These are phyloP conservation scores for Hanseniaspora gamundiae DNA, from an alignment of 1,139 yeast species.

Conservation along the genomic window DNA sequence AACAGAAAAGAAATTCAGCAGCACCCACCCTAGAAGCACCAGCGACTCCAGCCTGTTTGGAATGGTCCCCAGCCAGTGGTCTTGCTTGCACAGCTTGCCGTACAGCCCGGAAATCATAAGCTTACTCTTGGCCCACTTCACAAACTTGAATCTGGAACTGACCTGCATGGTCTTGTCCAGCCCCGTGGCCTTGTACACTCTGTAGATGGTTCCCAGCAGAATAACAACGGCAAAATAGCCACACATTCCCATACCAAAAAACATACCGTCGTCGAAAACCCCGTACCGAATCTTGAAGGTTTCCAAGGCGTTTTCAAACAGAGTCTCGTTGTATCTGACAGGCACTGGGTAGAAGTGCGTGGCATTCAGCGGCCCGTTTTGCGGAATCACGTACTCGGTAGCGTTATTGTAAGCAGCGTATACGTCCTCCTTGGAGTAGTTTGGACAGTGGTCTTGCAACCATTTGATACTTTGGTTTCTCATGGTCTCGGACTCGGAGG, in stretches of 20 bases:
- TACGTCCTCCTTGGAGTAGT: conserved; percentile 25
- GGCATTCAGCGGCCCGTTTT: conserved; percentile 21
- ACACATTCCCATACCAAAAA: conserved; percentile 36
- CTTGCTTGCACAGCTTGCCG: conserved; percentile 2
- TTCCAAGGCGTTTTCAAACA: conserved; percentile 27
- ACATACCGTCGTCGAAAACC: conserved; percentile 32
- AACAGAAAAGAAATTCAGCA: conserved; percentile 32
- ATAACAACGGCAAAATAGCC: conserved; percentile 40
- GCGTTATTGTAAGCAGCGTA: conserved; percentile 32
- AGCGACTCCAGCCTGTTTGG: conserved; percentile 59
- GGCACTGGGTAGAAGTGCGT: conserved; percentile 21
- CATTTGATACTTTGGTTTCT: conserved; percentile 12
- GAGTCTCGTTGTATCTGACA: conserved; percentile 17
- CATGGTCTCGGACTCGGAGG: conserved; percentile 7
- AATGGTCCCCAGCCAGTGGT: conserved; percentile 22
- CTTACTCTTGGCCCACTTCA: background rate
- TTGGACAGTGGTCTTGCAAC: conserved; percentile 12
- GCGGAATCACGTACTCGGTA: conserved; percentile 24
- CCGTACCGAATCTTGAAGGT: conserved; percentile 27
- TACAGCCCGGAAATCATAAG: background rate
- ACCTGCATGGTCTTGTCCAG: conserved; percentile 14
- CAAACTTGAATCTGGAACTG: background rate
- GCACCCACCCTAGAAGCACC: conserved; percentile 35
- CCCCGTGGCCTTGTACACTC: conserved; percentile 2
- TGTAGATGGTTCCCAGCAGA: conserved; percentile 28